These are phyloP conservation scores for Oryza longistaminata DNA, from an alignment of 176 grass and related monocot species.

Conservation along the genomic window DNA sequence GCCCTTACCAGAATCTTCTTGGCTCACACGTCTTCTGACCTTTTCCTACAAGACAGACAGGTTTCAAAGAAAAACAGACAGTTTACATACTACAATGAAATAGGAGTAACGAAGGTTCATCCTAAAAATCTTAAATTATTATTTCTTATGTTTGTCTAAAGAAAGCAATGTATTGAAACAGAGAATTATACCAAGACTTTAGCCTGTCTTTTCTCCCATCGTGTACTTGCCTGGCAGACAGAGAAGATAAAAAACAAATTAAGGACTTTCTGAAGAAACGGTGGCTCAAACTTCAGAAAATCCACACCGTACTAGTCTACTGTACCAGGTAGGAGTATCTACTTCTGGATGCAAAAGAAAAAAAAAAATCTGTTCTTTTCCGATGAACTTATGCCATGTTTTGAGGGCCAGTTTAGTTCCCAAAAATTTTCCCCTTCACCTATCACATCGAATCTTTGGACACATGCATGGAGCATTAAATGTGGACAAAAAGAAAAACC, in stretches of 20 bases:
- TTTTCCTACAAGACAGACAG: conserved; percentile 56
- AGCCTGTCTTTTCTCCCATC: conserved; percentile 93
- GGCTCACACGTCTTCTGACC: conserved; percentile 62
- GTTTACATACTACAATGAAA: not conserved
- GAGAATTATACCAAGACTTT: conserved; percentile 82
- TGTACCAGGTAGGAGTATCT: not conserved
- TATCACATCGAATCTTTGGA: too few species aligned
- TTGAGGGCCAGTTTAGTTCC: too few species aligned
- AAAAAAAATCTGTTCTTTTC: not conserved
- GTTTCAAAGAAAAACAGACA: not conserved
- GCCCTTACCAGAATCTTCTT: conserved; percentile 68
- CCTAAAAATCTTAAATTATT: not conserved
- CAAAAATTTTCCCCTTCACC: too few species aligned
- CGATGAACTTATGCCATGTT: not conserved
- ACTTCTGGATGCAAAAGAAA: not conserved
- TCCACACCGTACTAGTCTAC: not conserved
- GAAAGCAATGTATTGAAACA: conserved; percentile 22
- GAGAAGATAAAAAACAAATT: conserved; percentile 14
- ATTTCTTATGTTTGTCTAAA: not conserved
- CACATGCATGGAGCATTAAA: too few species aligned
- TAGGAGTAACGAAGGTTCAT: not conserved
- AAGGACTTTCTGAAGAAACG: not conserved
- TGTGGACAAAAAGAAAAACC: too few species aligned
- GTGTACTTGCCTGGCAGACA: conserved; percentile 62
- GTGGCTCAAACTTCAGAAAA: not conserved